phyloP scores from a whole-genome alignment of 805 yeast genomes.

The Nakazawaea anatomiae region DNA sequence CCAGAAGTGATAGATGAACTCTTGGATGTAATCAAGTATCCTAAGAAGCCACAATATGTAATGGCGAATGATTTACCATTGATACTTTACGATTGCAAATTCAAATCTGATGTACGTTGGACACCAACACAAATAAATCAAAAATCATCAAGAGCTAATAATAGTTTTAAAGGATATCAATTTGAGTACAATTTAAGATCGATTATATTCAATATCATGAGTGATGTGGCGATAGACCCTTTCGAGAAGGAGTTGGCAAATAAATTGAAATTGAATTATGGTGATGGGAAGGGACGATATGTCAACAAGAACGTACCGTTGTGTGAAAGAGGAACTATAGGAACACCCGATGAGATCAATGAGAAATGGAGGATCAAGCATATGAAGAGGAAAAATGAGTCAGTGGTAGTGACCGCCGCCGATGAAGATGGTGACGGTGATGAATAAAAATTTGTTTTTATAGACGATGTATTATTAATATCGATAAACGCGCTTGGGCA shows the following conservation, averaged over 20 bases:
- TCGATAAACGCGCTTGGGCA: no score
- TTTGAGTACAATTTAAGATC: conserved; percentile 54
- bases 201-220: conserved; percentile 45
- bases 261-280: conserved; percentile 44
- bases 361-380: conserved; percentile 48
- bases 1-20: conserved; percentile 53
- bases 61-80: conserved; percentile 91
- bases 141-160: conserved; percentile 36
- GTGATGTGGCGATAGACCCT: conserved; percentile 22
- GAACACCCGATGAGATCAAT: conserved; percentile 65
- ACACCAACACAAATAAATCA: conserved; percentile 25
- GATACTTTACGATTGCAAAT: conserved; percentile 80
- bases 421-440: background rate
- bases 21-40: conserved; percentile 44
- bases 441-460: no score
- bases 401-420: background rate
- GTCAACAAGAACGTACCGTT: conserved; percentile 53
- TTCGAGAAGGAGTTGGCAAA: conserved; percentile 16
- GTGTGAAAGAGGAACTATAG: conserved; percentile 48
- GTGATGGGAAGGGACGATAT: conserved; percentile 76
- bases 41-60: conserved; percentile 72
- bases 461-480: no score
- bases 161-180: conserved; percentile 42
- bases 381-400: conserved; percentile 9
- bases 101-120: conserved; percentile 65